Base-by-base conservation (phyloP, 148 eudicot genomes). In the Camellia sinensis region DNA sequence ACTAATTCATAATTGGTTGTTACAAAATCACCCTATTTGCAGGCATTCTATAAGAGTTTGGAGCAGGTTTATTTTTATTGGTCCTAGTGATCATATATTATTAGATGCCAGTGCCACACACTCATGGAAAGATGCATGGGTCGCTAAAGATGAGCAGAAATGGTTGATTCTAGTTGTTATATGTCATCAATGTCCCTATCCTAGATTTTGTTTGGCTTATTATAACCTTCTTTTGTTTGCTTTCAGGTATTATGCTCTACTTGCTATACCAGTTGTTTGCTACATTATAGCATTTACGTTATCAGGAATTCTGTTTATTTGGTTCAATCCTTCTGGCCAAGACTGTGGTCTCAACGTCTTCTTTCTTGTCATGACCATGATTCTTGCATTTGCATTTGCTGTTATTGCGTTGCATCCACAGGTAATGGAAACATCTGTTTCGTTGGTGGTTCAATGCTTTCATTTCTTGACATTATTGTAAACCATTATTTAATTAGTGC, bases 121-220 rank as follows among this genome's bases (percentile, higher is more conserved):
- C 79, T 86, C 95, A 21, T 96, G 99, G 99, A 96, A 96, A 62
- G 98, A 96, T 84, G 87, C 99, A 22, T 96, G 99, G 98, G 98
- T 96, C 74, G 99, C 92, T 68, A 96, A 96, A 85, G 99, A 96
- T 80, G 99, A 96, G 84, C 95, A 94, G 46, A 96, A 92, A 72
- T 96, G 99, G 99, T 96, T 44, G 68, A 77, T 79, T 78, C 72
- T 37, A 83, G 45, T 67, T 80, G 17, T 71, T 59, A 57, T n/a
- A 19, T 79, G 17, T 68, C 73, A 45, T 75, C 10, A n/a, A 67
- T 82, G 40, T 72, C 59, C 37, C 14, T 70, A 63, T 73, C 46
- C 14, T 63, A 10, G 67, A 43, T 59, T 44, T 62, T 22, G 18
- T 73, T 75, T 48, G 4, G 13, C 78, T 46, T 77, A 29, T 29